A percentile compares a stretch with the other conserved stretches of the same genome.
Conservation (phyloP, 768 basidiomycete genomes). For the Xerocomus potaroensis region DNA sequence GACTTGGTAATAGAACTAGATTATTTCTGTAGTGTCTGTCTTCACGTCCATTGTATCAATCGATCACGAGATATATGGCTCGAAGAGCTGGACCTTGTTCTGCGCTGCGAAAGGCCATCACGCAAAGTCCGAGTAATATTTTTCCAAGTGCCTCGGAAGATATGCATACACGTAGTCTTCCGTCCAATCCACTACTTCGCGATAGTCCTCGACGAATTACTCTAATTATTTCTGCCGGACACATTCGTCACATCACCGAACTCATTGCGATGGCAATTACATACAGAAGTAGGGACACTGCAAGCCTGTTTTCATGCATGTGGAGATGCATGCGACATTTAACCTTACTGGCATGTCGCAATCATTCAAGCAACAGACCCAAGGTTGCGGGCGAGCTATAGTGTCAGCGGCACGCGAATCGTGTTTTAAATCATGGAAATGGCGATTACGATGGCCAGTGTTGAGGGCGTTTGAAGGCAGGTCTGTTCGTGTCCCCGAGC, state of each 20-base stretch:
- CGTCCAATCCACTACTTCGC: background rate
- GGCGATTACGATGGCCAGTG: background rate
- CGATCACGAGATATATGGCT: too few relatives aligned
- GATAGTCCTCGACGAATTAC: background rate
- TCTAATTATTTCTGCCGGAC: background rate
- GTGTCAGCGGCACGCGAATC: background rate
- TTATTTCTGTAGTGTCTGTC: background rate
- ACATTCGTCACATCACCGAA: background rate
- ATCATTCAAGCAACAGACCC: background rate
- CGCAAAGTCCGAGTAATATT: too few relatives aligned
- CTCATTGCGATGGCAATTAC: background rate
- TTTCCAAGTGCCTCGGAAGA: background rate
- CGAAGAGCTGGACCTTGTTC: too few relatives aligned
- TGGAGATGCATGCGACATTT: background rate
- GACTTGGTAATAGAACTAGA: background rate
- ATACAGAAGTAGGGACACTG: background rate
- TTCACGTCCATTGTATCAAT: background rate
- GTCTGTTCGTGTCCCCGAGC: too few relatives aligned
- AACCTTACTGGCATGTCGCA: background rate
- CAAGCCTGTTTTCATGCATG: background rate
- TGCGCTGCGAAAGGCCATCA: too few relatives aligned
- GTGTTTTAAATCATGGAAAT: background rate
- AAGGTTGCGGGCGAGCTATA: too few relatives aligned
- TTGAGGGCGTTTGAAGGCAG: background rate
- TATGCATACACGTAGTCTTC: background rate